Percentiles rank a stretch among this genome's conserved stretches.
phyloP scores from a whole-genome alignment of 2,329 filamentous ascomycete species.

The Scortechinia acanthostroma region DNA sequence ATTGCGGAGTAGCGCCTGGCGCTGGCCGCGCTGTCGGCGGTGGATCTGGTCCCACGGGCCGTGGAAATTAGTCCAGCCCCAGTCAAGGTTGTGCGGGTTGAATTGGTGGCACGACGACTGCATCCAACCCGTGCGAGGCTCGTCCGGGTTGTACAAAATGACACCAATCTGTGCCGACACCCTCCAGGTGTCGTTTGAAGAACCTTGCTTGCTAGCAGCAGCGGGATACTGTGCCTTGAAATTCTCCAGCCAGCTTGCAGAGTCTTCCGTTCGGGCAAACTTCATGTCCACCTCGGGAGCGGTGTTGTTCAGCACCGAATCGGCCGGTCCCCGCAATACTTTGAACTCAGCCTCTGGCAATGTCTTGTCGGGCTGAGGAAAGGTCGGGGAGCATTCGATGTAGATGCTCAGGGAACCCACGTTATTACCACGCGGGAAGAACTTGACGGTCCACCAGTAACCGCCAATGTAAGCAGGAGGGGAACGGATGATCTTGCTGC shows the following conservation, averaged over 20 bases:
- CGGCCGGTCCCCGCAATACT: conserved; percentile 23
- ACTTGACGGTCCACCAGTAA: conserved; percentile 59
- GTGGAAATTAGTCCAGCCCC: conserved; percentile 57
- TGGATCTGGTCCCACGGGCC: conserved; percentile 50
- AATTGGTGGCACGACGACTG: conserved; percentile 51
- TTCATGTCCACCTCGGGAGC: conserved; percentile 19
- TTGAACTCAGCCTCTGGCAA: conserved; percentile 27
- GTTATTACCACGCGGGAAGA: conserved; percentile 54
- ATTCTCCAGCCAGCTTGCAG: conserved; percentile 19
- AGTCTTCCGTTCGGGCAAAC: conserved; percentile 14
- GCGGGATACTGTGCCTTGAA: conserved; percentile 13
- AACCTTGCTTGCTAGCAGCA: conserved; percentile 3
- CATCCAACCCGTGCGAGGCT: conserved; percentile 48
- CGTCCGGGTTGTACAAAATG: conserved; percentile 54
- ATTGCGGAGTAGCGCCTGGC: conserved; percentile 47
- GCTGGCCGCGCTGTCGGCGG: conserved; percentile 43
- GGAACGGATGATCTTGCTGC: conserved; percentile 48
- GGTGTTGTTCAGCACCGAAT: conserved; percentile 18
- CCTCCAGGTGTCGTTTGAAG: conserved; percentile 19
- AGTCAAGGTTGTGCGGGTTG: conserved; percentile 46
- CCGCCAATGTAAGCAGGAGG: conserved; percentile 45
- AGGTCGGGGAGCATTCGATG: conserved; percentile 48
- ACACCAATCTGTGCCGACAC: conserved; percentile 53
- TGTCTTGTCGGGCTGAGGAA: conserved; percentile 23
- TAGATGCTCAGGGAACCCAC: conserved; percentile 51